A percentile compares a stretch with the other conserved stretches of the same genome.
Conservation (phyloP, 306 rosid species). For the Dalbergia cultrata region DNA sequence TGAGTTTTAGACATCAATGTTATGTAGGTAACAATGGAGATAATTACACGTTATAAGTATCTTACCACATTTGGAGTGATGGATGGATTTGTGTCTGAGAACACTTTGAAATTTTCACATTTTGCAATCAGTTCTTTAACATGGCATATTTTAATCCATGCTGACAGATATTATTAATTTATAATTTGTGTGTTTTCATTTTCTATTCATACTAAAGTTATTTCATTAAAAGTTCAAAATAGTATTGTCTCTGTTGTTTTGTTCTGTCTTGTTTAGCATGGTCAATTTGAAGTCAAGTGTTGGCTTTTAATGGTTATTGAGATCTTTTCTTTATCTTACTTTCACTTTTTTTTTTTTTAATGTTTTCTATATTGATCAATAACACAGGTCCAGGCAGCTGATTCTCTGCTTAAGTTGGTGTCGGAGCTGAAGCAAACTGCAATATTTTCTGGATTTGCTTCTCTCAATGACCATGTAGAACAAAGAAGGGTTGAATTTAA, state of each 20-base stretch:
- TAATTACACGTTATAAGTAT: not conserved
- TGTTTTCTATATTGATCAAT: conserved; percentile 5
- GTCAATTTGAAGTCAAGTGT: conserved; percentile 8
- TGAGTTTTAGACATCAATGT: conserved; percentile 6
- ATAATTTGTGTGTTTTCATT: not conserved
- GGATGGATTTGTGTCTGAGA: not conserved
- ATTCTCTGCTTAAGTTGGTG: conserved; percentile 82
- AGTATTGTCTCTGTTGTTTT: not conserved
- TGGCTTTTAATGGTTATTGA: not conserved
- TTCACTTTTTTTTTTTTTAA: too few relatives aligned
- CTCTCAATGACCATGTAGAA: conserved; percentile 90
- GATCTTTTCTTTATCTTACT: not conserved
- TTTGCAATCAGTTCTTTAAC: not conserved
- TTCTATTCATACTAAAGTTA: conserved; percentile 1
- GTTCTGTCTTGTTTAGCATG: not conserved
- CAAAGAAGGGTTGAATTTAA: conserved; percentile 79
- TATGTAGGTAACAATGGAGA: conserved; percentile 6
- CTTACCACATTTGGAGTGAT: conserved; percentile 23
- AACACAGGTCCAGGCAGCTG: conserved; percentile 83
- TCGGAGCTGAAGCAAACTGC: conserved; percentile 93
- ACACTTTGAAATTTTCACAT: not conserved
- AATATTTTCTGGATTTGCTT: conserved; percentile 93
- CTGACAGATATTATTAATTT: not conserved
- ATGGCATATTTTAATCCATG: conserved; percentile 5
- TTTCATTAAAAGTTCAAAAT: not conserved